Percentiles rank a stretch among this genome's conserved stretches.
Conservation (phyloP, 495 filamentous ascomycete species). For the Penicillium odoratum region DNA sequence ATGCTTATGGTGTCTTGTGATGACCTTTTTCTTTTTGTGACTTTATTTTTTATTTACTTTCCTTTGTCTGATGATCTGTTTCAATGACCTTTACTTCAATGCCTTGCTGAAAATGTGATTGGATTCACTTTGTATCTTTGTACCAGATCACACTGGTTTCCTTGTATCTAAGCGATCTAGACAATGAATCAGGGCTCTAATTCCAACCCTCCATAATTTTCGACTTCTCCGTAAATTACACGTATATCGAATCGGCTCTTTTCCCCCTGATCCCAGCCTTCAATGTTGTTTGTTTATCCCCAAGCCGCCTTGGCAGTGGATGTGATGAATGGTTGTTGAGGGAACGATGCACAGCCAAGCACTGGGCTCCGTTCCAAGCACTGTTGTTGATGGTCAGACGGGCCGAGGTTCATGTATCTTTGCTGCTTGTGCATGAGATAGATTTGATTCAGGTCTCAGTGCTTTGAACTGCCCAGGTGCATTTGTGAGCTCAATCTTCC, state of each 20-base stretch:
- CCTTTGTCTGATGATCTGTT: constrained; percentile 30
- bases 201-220: neutral
- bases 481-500: no score
- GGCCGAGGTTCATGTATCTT: neutral
- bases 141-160: neutral
- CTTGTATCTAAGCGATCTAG: constrained; percentile 19
- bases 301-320: neutral
- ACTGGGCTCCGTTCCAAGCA: neutral
- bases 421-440: neutral
- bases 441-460: no score
- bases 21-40: constrained; percentile 10
- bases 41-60: constrained; percentile 17
- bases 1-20: constrained; percentile 12
- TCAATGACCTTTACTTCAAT: constrained; percentile 21
- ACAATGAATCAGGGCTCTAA: constrained; percentile 9
- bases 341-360: neutral
- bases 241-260: neutral
- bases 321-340: neutral
- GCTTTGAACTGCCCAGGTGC: no score
- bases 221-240: neutral
- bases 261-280: neutral
- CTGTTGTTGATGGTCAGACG: neutral
- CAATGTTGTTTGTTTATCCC: neutral
- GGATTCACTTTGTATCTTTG: constrained; percentile 9
- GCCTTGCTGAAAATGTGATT: constrained; percentile 22